Base-by-base conservation (phyloP, 75 land plant genomes). In the Pinus albicaulis region DNA sequence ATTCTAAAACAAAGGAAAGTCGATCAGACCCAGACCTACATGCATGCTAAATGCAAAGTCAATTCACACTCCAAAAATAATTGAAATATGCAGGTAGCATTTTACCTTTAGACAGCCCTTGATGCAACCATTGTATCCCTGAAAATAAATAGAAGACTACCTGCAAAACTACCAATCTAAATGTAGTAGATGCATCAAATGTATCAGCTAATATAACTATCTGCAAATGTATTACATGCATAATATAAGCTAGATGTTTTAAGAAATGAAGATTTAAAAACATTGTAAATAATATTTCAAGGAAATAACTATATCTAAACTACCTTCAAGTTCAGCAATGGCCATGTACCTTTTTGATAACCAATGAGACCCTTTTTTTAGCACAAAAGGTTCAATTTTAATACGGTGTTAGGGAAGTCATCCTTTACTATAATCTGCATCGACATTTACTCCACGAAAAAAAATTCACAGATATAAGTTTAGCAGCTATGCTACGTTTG, bases 91-190 rank as follows among this genome's bases (percentile, higher is more conserved):
- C 28, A 71, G 28, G 56, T 71, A n/a, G 25, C 56, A 52, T 48
- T 36, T 71, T 71, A 71, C 73, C 73, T 71, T 55, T 72, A 52
- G 4, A 70, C 12, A 72, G 57, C 34, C 74, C 74, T 72, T 72
- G 57, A 72, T 72, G 74, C 10, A 72, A 22, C 55, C 72, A 22
- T 23, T 17, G 20, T 15, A 28, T 71, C 53, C 55, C 72, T 71
- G 72, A 24, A 72, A 22, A 72, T 72, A 55, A 72, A 53, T 22
- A 55, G 34, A 68, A 72, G 74, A 72, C 74, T 53, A 72, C 74
- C 74, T 72, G 74, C 74, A 72, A 72, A 72, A 72, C 74, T 72
- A 72, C 44, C 52, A 72, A 72, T 55, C 74, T 72, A 72, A 6
- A 52, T 72, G 57, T 55, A 38, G 74, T 26, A 72, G 22, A 17